Conservation (phyloP, 768 basidiomycete genomes). For the Dacryopinax spathularia region DNA sequence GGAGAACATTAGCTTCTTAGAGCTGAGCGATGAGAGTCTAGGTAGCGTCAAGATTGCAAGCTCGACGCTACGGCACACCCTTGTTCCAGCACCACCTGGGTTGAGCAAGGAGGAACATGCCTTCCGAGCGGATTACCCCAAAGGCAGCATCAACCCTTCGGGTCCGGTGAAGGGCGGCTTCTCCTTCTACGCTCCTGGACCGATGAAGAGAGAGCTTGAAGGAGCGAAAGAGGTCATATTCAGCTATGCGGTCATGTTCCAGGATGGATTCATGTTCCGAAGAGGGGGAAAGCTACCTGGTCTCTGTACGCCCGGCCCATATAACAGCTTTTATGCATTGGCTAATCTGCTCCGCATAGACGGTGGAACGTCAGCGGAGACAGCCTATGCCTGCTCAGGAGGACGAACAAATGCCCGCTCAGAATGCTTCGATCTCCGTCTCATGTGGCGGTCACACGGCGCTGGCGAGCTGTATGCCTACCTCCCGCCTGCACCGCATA, state of each 20-base stretch:
- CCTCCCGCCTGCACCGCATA: conserved; percentile 35
- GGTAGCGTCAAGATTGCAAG: neutral
- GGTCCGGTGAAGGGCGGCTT: conserved; percentile 35
- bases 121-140: conserved; percentile 27
- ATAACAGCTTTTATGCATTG: conserved; percentile 2
- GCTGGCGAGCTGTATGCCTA: conserved; percentile 59
- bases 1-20: neutral
- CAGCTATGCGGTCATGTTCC: conserved; percentile 54
- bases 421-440: conserved; percentile 47
- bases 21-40: neutral
- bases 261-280: conserved; percentile 47
- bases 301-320: conserved; percentile 36
- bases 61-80: neutral
- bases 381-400: conserved; percentile 46
- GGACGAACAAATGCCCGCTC: conserved; percentile 43
- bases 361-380: conserved; percentile 39
- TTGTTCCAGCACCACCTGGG: neutral
- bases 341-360: conserved; percentile 23
- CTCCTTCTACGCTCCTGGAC: conserved; percentile 58
- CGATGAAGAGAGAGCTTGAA: conserved; percentile 28
- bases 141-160: conserved; percentile 41
- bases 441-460: conserved; percentile 60
- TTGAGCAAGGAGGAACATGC: neutral
- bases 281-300: conserved; percentile 63
- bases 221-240: conserved; percentile 54